Conservation (phyloP, 257 asterid genomes). For the Rhazya stricta region DNA sequence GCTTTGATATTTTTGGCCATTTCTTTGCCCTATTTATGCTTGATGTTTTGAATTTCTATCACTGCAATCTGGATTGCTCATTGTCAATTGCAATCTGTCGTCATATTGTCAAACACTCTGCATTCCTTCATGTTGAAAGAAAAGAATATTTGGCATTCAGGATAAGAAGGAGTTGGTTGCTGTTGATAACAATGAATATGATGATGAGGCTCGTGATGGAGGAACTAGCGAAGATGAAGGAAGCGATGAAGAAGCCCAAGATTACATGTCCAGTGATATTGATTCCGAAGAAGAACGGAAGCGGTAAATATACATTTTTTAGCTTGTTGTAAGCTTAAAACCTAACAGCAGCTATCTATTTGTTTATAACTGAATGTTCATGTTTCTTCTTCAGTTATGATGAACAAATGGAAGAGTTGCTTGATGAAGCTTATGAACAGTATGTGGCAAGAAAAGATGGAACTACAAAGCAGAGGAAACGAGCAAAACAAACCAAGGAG, state of each 20-base stretch:
- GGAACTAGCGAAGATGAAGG: constrained; percentile 55
- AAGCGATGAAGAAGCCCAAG: constrained; percentile 41
- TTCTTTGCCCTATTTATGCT: neutral
- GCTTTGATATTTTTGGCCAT: neutral
- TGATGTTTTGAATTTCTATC: neutral
- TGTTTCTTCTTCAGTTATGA: constrained; percentile 53
- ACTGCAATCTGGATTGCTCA: neutral
- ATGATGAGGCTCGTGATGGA: constrained; percentile 51
- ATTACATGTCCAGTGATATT: constrained; percentile 47
- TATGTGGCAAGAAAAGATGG: constrained; percentile 73
- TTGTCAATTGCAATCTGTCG: neutral
- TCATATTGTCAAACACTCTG: neutral
- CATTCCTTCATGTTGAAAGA: constrained; percentile 1
- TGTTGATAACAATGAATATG: constrained; percentile 66
- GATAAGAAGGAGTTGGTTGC: constrained; percentile 77
- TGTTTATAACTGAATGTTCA: constrained; percentile 17
- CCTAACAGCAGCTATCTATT: neutral
- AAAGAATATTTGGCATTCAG: constrained; percentile 28
- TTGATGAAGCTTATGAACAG: constrained; percentile 78
- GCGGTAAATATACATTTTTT: constrained; percentile 37
- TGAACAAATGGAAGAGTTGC: constrained; percentile 56
- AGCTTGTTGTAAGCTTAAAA: constrained; percentile 14
- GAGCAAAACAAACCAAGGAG: constrained; percentile 55
- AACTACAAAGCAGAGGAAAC: constrained; percentile 74
- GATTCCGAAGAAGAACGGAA: constrained; percentile 87